Evolutionary conservation across 2,329 filamentous ascomycete genomes (phyloP), one percentile per base, ranked within the genome.

Genomic region (Fusarium torulosum): DNA sequence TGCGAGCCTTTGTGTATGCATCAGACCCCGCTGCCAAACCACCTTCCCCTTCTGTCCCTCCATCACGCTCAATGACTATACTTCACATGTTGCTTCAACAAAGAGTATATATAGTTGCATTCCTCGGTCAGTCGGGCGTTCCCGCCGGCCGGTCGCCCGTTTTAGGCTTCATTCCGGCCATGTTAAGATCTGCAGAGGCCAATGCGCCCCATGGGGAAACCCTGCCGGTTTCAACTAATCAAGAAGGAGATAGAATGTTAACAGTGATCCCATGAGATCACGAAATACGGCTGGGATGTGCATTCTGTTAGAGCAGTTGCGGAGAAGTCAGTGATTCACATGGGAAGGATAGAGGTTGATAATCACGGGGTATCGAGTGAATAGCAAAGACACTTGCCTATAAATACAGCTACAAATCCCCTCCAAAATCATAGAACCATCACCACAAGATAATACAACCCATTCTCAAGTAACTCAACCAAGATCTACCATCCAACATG

Each of bases 61-160:
- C 35, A 10, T n/a, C 17, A 37, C 17, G 17, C 17, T n/a, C 17
- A 37, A 37, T 19, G 5, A n/a, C 15, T 7, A 11, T 25, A 23
- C 17, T 69, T 69, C 66, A 69, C 66, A 59, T 69, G 66, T 37
- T 11, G 53, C 19, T 21, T 14, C 21, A 25, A 20, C 2, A 8
- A 50, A 38, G 46, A 19, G 5, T n/a, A 21, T 25, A 7, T 19
- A 44, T 23, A 35, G 58, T 60, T 35, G 29, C 35, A 63, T 63
- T 50, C 57, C 61, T 66, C 66, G 66, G 66, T 50, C 43, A 31
- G 31, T 57, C 57, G 55, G 38, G 21, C 23, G 9, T 20, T 31
- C 9, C 10, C 31, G 23, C 50, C 54, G 62, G 60, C 20, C 53
- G 40, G 31, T 65, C 60, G 62, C 47, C 62, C 45, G 49, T 33